phyloP scores from a whole-genome alignment of 192 early-diverging fungal genomes.

The Backusella macrospora region DNA sequence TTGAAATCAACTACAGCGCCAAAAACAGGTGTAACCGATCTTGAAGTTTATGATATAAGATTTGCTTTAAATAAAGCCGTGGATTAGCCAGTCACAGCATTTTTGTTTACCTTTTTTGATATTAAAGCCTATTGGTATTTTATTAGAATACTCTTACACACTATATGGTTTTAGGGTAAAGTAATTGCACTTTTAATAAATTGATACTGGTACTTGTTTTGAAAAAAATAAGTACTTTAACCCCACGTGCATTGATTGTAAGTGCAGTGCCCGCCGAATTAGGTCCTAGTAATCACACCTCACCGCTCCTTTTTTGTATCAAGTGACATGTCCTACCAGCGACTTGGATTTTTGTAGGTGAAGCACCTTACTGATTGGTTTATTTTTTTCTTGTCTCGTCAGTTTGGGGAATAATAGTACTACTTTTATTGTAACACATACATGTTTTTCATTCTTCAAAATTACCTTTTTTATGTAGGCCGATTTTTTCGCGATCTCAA shows the following conservation, averaged over 20 bases:
- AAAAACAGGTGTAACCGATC: constrained; percentile 8
- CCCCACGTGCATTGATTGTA: neutral
- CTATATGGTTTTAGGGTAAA: neutral
- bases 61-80: no score
- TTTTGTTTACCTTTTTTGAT: neutral
- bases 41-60: neutral
- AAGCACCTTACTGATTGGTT: constrained; percentile 7
- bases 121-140: neutral
- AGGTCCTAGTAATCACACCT: neutral
- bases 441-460: neutral
- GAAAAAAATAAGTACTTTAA: neutral
- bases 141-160: neutral
- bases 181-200: no score
- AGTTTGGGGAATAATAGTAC: constrained; percentile 2
- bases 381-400: neutral
- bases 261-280: neutral
- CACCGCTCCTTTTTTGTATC: constrained; percentile 9
- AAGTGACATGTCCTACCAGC: neutral
- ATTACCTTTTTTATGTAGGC: neutral
- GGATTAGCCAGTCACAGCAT: neutral
- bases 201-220: no score
- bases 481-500: constrained; percentile 3
- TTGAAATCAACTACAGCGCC: neutral
- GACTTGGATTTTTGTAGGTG: neutral
- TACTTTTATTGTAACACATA: neutral